Conservation (phyloP, 352 stramenopile genomes). For the Phytophthora fragariaefolia region DNA sequence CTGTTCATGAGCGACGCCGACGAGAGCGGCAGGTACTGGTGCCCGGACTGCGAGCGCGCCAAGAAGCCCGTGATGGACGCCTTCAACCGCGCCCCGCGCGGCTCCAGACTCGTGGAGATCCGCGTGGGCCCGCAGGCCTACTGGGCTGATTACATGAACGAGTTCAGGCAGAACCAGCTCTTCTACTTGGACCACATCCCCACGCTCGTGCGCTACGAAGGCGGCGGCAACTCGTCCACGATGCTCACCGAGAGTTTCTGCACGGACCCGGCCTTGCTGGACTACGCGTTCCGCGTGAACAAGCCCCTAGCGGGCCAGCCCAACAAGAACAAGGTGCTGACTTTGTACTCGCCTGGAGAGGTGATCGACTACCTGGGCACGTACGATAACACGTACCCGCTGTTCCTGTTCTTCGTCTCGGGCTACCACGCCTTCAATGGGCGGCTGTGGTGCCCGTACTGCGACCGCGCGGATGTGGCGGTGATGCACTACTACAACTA, state of each 20-base stretch:
- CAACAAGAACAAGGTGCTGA: conserved; percentile 71
- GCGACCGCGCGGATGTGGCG: conserved; percentile 68
- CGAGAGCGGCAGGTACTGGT: conserved; percentile 81
- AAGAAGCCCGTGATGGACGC: conserved; percentile 77
- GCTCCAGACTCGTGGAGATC: conserved; percentile 77
- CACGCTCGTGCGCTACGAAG: conserved; percentile 78
- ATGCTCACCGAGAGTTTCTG: conserved; percentile 80
- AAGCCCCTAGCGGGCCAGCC: conserved; percentile 49
- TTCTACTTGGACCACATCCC: conserved; percentile 87
- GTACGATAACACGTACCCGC: conserved; percentile 76
- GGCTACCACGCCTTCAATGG: conserved; percentile 77
- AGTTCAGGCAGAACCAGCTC: conserved; percentile 82
- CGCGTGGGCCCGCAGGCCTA: conserved; percentile 59
- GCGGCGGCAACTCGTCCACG: conserved; percentile 70
- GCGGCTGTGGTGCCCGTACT: conserved; percentile 83
- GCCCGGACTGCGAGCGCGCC: conserved; percentile 72
- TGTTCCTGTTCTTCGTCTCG: conserved; percentile 84
- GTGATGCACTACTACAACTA: conserved; percentile 87
- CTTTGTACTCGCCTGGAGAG: conserved; percentile 47
- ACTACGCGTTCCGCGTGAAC: conserved; percentile 72
- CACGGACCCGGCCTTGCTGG: conserved; percentile 64
- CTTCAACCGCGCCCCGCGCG: conserved; percentile 67
- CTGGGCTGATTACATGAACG: conserved; percentile 80
- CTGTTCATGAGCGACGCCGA: conserved; percentile 81
- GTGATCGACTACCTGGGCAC: conserved; percentile 61